Base-by-base conservation (phyloP, 2,329 filamentous ascomycete species). In the Ascochyta lentis region DNA sequence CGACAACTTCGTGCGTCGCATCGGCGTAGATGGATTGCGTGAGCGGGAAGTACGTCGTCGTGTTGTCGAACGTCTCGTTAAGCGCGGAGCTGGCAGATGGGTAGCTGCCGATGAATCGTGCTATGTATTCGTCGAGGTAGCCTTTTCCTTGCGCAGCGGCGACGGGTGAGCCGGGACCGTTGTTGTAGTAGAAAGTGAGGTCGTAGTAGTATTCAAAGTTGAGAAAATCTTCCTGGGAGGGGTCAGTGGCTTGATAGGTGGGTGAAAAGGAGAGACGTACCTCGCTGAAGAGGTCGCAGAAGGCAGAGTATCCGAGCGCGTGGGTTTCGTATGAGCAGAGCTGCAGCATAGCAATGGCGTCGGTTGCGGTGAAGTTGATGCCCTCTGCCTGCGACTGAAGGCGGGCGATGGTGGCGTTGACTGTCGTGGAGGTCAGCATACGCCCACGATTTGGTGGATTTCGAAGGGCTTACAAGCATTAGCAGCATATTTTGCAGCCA, bases 131-230 rank as follows among this genome's bases (percentile, higher is more conserved):
- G 31, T 71, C 67, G 0, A 72, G 63, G 24, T 63, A 72, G 1
- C 63, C 68, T 31, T 72, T 72, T n/a, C 69, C 69, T 51, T 72
- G 67, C 0, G 68, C 69, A n/a, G 69, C 69, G 8, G 69, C 56
- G 3, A 71, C 68, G 4, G 68, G 68, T 4, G 66, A 70, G 6
- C 69, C 68, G 8, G 66, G 66, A 0, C 69, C 66, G 49, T 72
- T 72, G 60, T 72, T 70, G 59, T 67, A 69, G 59, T 70, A 71
- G 63, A 77, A 66, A 53, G 73, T 73, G 27, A 80, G 63, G 52
- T 80, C 78, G 58, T 72, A 78, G 63, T 72, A 78, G 62, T 80
- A 79, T 47, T 79, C 78, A 50, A 74, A 79, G 56, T 78, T 78
- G 9, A 78, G 27, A 54, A 76, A 80, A 52, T 80, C 78, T 49